Evolutionary conservation across 2,329 filamentous ascomycete species (phyloP).

Genomic region (Ophiosphaerella narmari): DNA sequence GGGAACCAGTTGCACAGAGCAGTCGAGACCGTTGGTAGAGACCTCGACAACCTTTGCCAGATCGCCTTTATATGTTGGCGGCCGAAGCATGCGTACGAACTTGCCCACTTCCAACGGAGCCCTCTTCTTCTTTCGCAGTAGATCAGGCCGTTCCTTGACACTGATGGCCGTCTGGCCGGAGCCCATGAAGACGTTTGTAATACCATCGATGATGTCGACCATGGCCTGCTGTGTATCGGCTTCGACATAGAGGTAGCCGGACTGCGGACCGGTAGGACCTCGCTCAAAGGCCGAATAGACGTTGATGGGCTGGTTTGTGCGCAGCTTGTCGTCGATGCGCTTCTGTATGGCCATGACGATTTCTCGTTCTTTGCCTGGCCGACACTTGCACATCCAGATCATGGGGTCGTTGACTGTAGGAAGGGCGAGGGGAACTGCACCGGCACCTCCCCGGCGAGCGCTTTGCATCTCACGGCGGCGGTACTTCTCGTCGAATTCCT

Average conservation of each 20-base stretch:
- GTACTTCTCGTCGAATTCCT: slow-evolving; percentile 80
- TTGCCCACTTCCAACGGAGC: slow-evolving; percentile 79
- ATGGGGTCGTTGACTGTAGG: slow-evolving; percentile 94
- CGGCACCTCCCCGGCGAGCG: slow-evolving; percentile 35
- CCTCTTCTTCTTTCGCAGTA: slow-evolving; percentile 87
- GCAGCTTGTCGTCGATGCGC: slow-evolving; percentile 78
- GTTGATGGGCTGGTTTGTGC: slow-evolving; percentile 77
- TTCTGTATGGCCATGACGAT: slow-evolving; percentile 87
- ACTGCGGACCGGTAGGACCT: slow-evolving; percentile 74
- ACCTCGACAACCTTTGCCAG: slow-evolving; percentile 91
- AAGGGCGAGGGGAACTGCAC: slow-evolving; percentile 65
- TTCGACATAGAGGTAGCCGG: slow-evolving; percentile 94
- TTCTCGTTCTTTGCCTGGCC: slow-evolving; percentile 93
- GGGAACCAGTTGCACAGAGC: slow-evolving; percentile 84
- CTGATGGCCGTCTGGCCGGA: slow-evolving; percentile 86
- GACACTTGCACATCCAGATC: slow-evolving; percentile 93
- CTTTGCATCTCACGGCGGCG: slow-evolving; percentile 64
- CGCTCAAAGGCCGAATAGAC: slow-evolving; percentile 94
- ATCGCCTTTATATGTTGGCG: slow-evolving; percentile 82
- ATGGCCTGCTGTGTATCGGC: slow-evolving; percentile 87
- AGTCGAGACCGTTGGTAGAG: slow-evolving; percentile 88
- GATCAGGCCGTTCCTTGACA: slow-evolving; percentile 96
- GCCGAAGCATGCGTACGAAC: slow-evolving; percentile 86
- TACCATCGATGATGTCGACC: slow-evolving; percentile 76
- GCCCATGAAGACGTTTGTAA: slow-evolving; percentile 88